Conservation (phyloP, 73 alveolate species). For the Stentor roeselii region DNA sequence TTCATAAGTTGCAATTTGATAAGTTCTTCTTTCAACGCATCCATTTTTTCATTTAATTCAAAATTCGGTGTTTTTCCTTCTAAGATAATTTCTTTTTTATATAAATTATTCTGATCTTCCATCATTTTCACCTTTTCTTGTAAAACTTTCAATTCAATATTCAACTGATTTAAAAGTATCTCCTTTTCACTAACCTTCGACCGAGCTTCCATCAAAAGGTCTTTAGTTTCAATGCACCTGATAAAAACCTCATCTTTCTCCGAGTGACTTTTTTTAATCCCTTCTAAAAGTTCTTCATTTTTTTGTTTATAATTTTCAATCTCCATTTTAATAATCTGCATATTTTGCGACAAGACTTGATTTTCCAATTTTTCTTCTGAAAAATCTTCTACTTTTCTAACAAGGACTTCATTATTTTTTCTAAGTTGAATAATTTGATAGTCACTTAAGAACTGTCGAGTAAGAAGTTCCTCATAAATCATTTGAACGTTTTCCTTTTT, state of each 20-base stretch:
- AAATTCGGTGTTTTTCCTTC: not conserved
- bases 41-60: not conserved
- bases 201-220: not conserved
- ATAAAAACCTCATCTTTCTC: not conserved
- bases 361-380: not conserved
- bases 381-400: not conserved
- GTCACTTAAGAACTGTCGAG: not conserved
- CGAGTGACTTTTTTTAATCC: not conserved
- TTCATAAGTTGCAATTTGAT: not conserved
- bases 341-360: no score
- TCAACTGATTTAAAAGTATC: no score
- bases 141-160: no score
- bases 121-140: not conserved
- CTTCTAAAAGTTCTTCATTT: not conserved
- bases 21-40: no score
- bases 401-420: not conserved
- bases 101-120: not conserved
- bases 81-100: not conserved
- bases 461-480: not conserved
- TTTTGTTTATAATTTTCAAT: not conserved
- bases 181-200: not conserved
- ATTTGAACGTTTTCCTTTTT: not conserved
- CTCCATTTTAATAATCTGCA: not conserved
- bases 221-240: not conserved
- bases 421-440: not conserved